Evolutionary conservation across 148 eudicot genomes (phyloP), one percentile per base, ranked within the genome.

Genomic region (Nepenthes gracilis): DNA sequence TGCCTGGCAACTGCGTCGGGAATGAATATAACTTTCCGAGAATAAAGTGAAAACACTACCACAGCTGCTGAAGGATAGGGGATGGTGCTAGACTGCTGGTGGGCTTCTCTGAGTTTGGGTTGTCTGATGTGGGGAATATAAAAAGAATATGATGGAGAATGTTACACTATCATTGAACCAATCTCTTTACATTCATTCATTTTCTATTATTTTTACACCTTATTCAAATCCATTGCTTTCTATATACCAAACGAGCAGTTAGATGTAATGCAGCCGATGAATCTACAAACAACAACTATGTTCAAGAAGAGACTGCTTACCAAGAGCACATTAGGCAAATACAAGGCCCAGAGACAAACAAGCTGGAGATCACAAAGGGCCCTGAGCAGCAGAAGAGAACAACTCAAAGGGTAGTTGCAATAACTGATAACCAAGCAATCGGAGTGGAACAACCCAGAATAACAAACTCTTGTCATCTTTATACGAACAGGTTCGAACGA

Each of bases 331-430:
- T 54, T 72, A 66, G 53, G 53, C 74, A 67, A 69, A 79, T 64
- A 71, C 60, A 68, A 77, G 54, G 80, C 89, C 95, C 91, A 75
- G 77, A 77, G 88, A 71, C 84, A 80, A 79, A 70, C 53, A 49
- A 49, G 73, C 72, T 63, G 75, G 81, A 77, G 72, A 72, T 64
- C 90, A 77, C 94, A 75, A 71, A 76, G 86, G 91, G 81, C 77
- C 73, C 57, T 79, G 71, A 74, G 70, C 73, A 70, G 69, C 73
- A 70, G 34, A 54, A 67, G 65, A 71, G 58, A 59, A 68, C 64
- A 55, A 56, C 72, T 63, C 68, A 54, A 67, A 61, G 59, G 60
- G 63, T 76, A 48, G 68, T 55, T 51, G 23, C 23, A 52, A 15
- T 50, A 5, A 47, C 45, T 55, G 23, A 64, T 74, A 70, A 64